Conservation (phyloP, 2,329 filamentous ascomycete species). For the Anthostomella pinea region DNA sequence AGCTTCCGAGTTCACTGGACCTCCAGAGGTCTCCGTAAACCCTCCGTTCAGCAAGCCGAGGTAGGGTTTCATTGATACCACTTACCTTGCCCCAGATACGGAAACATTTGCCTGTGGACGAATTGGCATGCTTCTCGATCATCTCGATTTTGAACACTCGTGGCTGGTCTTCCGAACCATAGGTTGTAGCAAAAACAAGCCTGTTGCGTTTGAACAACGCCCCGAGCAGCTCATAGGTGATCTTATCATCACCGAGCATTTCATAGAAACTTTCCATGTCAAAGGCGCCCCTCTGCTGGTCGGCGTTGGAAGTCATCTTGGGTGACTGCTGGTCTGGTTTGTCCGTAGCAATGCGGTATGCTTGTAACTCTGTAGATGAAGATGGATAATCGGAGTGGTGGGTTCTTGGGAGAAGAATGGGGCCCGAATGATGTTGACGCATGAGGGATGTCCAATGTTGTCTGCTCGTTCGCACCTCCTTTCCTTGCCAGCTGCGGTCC, state of each 20-base stretch:
- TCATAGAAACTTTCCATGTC: conserved; percentile 69
- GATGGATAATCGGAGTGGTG: too few relatives aligned
- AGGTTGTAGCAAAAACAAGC: conserved; percentile 73
- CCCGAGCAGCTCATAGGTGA: conserved; percentile 88
- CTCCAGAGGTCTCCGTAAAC: conserved; percentile 2
- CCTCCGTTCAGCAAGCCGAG: not conserved
- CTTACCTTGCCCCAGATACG: conserved; percentile 63
- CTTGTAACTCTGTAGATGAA: too few relatives aligned
- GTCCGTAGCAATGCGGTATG: too few relatives aligned
- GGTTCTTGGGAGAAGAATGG: too few relatives aligned
- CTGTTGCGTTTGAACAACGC: conserved; percentile 86
- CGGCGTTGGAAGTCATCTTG: too few relatives aligned
- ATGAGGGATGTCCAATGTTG: too few relatives aligned
- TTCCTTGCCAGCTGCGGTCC: too few relatives aligned
- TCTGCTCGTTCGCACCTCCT: too few relatives aligned
- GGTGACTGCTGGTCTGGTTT: too few relatives aligned
- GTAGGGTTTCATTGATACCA: not conserved
- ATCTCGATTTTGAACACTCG: conserved; percentile 80
- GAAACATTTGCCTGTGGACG: conserved; percentile 74
- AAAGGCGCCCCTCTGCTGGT: too few relatives aligned
- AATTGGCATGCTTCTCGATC: conserved; percentile 65
- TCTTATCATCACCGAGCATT: conserved; percentile 75
- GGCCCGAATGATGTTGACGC: too few relatives aligned
- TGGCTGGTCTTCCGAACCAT: conserved; percentile 72
- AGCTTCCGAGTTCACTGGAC: not conserved